Evolutionary conservation across 2,329 filamentous ascomycete species (phyloP), one percentile per base, ranked within the genome.

Genomic region (Pestalotiopsis sp.): DNA sequence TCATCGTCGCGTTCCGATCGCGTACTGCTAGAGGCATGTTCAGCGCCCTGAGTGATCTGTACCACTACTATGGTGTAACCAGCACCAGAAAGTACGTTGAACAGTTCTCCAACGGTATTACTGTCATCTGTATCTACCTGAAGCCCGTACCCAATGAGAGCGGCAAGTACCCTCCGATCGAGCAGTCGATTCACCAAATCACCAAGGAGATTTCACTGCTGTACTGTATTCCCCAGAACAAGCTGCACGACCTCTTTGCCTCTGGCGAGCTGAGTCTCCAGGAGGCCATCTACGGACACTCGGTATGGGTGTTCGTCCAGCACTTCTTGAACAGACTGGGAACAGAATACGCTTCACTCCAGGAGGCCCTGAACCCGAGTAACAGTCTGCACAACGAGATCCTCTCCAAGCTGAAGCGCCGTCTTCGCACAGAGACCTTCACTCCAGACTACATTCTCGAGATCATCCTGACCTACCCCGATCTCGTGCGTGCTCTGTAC

Each of bases 51-150:
- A 97, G 93, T 72, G 95, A 98, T 80, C 86, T 99, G 49, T 99
- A 99, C 85, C 96, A 99, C 84, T 98, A 98, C 88, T 99, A 99
- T 78, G 95, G 96, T 58, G 89, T 98, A 70, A 99, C 96, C 2
- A 97, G 93, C 77, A 96, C 96, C 36, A 89, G 96, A 75, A 99
- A 99, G 84, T 99, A 99, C 78, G 93, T 99, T 62, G 93, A 99
- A 83, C 96, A 98, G 83, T 99, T 99, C 86, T 96, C 95, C 77
- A 99, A 99, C 81, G 96, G 96, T 71, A 97, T 98, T 79, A 97
- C 94, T 14, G 92, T 98, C 81, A 97, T 98, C 87, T 98, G 94
- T 74, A 89, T 98, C 71, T 99, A 99, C 82, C 87, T 99, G 70
- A 91, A 92, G 73, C 94, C 93, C 25, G 87, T 92, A 20, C 79